A percentile compares a stretch with the other conserved stretches of the same genome.
Conservation (phyloP, 257 asterid genomes). For the Solanum pimpinellifolium region DNA sequence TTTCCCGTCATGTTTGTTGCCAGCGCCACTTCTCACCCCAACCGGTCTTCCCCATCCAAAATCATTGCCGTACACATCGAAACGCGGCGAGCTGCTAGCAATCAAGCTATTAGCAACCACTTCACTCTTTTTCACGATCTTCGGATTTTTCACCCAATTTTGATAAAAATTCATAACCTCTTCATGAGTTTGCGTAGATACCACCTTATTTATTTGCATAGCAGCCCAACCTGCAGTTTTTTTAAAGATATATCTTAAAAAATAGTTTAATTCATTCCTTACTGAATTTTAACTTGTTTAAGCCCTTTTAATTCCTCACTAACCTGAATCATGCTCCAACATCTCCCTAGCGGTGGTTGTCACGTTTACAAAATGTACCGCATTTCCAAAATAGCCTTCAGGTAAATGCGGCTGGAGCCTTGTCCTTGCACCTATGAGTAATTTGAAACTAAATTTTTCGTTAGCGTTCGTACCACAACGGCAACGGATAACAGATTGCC, state of each 20-base stretch:
- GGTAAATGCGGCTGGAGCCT: constrained; percentile 22
- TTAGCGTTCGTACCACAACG: neutral
- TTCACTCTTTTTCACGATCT: neutral
- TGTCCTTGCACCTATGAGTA: constrained; percentile 14
- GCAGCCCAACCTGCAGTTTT: constrained; percentile 13
- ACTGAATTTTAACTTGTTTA: neutral
- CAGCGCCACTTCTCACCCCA: constrained; percentile 35
- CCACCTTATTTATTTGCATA: constrained; percentile 9
- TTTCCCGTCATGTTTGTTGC: constrained; percentile 31
- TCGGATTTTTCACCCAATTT: constrained; percentile 20
- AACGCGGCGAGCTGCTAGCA: constrained; percentile 35
- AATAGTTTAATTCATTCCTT: too few relatives aligned
- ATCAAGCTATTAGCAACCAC: neutral
- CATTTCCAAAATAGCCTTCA: constrained; percentile 32
- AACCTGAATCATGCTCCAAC: neutral
- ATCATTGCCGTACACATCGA: constrained; percentile 36
- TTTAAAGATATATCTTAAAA: too few relatives aligned
- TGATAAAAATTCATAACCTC: neutral
- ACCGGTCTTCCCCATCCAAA: constrained; percentile 54
- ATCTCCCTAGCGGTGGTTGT: neutral
- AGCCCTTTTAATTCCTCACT: neutral
- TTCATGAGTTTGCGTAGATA: constrained; percentile 10
- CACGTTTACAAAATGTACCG: neutral
- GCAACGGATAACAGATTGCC: constrained; percentile 15
- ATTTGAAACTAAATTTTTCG: neutral